A percentile compares a stretch with the other conserved stretches of the same genome.
These are phyloP conservation scores for Aureobasidium sp. DNA, from an alignment of 2,329 filamentous ascomycete genomes.

Conservation along the genomic window DNA sequence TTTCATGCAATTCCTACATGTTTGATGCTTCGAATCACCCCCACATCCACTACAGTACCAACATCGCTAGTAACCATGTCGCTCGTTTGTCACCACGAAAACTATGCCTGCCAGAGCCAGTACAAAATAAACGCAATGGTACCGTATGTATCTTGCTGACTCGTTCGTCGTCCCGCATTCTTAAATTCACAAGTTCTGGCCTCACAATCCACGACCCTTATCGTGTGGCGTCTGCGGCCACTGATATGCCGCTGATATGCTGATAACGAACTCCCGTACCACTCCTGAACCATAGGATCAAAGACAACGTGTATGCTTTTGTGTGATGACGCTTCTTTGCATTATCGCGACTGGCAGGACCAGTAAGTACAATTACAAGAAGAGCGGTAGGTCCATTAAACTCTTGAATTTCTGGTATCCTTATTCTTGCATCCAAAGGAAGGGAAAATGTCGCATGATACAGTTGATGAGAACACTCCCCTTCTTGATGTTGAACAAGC, in stretches of 20 bases:
- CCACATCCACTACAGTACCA: background rate
- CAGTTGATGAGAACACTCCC: slow-evolving; percentile 10
- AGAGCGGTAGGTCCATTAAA: background rate
- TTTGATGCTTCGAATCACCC: background rate
- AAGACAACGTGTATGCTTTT: background rate
- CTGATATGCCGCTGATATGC: background rate
- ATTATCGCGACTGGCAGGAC: background rate
- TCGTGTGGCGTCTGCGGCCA: slow-evolving; percentile 1
- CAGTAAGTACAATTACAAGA: background rate
- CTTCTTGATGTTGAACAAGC: background rate
- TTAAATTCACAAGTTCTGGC: background rate
- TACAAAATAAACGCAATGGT: background rate
- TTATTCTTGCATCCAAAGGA: too few relatives aligned
- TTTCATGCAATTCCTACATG: background rate
- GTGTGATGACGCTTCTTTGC: background rate
- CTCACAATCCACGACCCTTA: background rate
- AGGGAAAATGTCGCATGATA: background rate
- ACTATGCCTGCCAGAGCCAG: background rate
- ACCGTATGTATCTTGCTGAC: background rate
- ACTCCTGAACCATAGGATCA: background rate
- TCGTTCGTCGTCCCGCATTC: background rate
- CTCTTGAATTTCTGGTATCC: background rate
- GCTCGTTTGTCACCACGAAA: background rate
- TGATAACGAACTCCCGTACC: background rate
- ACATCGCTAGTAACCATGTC: background rate